These are phyloP conservation scores for Alternaria ventricosa DNA, from an alignment of 2,329 filamentous ascomycete genomes.

Conservation along the genomic window DNA sequence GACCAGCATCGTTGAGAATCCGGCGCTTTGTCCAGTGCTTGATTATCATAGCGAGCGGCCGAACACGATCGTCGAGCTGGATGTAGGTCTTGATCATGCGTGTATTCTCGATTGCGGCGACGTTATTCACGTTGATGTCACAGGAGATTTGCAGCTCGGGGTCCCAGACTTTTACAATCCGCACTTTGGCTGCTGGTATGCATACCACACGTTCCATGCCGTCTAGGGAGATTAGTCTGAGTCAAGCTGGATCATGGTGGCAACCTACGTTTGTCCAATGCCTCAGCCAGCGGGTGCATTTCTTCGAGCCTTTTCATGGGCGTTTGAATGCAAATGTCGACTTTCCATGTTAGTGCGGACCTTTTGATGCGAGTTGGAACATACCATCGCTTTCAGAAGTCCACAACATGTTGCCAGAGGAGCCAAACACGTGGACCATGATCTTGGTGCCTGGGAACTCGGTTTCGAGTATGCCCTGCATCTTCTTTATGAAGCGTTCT, in stretches of 20 bases:
- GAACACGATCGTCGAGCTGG: slow-evolving; percentile 86
- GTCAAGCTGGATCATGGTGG: neutral
- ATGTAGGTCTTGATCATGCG: slow-evolving; percentile 98
- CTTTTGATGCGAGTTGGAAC: slow-evolving; percentile 30
- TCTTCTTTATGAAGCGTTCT: slow-evolving; percentile 78
- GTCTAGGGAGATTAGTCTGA: slow-evolving; percentile 62
- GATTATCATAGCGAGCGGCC: slow-evolving; percentile 92
- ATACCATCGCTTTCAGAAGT: slow-evolving; percentile 95
- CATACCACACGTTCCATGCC: slow-evolving; percentile 98
- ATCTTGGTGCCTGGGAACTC: slow-evolving; percentile 93
- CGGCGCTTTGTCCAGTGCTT: slow-evolving; percentile 96
- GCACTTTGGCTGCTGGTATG: slow-evolving; percentile 92
- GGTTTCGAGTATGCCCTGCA: slow-evolving; percentile 85
- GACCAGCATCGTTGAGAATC: slow-evolving; percentile 95
- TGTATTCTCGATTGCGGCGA: slow-evolving; percentile 91
- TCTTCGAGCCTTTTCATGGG: slow-evolving; percentile 84
- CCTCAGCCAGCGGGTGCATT: slow-evolving; percentile 87
- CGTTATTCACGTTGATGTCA: slow-evolving; percentile 99
- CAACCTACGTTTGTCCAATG: slow-evolving; percentile 80
- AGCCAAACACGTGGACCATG: slow-evolving; percentile 93
- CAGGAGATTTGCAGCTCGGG: slow-evolving; percentile 87
- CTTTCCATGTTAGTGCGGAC: slow-evolving; percentile 57
- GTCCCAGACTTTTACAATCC: slow-evolving; percentile 99
- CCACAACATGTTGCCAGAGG: slow-evolving; percentile 92
- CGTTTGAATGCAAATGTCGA: slow-evolving; percentile 97